Base-by-base conservation (phyloP, 106 monocot genomes). In the Chionographis japonica region DNA sequence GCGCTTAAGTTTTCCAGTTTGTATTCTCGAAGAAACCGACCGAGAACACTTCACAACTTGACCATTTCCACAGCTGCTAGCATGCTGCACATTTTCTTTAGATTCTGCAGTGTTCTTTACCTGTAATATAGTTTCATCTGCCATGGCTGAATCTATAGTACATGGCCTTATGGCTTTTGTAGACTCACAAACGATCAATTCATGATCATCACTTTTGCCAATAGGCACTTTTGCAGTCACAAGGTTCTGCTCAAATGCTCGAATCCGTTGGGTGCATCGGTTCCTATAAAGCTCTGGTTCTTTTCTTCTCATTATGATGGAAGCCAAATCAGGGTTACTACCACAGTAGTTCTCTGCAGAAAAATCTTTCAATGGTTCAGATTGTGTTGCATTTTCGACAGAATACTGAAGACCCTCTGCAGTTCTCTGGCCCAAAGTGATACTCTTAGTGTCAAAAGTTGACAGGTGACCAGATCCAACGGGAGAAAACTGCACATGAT, bases 221-320 rank as follows among this genome's bases (percentile, higher is more conserved):
- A 16, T 20, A 61, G 52, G 42, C 18, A 56, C 36, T 62, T 71
- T 71, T 11, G 63, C 51, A 38, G 60, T 42, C 16, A 51, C 15
- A 70, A 7, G 43, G 56, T 75, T 79, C 50, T 79, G 83, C 39
- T 87, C 87, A 38, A 84, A 58, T 36, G 90, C 90, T 60, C 79
- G 84, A 56, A 86, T 87, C 6, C 90, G 76, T 37, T 90, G 90
- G 41, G 86, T 90, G 65, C 79, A 84, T 5, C 86, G 84, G 56
- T 81, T 91, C 49, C 71, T 73, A 57, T 79, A 81, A 13, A 77
- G 76, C 41, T 87, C 86, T 56, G 75, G 74, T 65, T 84, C 81
- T 69, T 87, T 79, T 42, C 72, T 81, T 60, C 68, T 76, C 74
- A 81, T 68, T 49, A 91, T 81, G 3, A 90, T 67, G 51, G 90